phyloP scores from a whole-genome alignment of 805 yeast genomes.

The Metschnikowia cubensis region DNA sequence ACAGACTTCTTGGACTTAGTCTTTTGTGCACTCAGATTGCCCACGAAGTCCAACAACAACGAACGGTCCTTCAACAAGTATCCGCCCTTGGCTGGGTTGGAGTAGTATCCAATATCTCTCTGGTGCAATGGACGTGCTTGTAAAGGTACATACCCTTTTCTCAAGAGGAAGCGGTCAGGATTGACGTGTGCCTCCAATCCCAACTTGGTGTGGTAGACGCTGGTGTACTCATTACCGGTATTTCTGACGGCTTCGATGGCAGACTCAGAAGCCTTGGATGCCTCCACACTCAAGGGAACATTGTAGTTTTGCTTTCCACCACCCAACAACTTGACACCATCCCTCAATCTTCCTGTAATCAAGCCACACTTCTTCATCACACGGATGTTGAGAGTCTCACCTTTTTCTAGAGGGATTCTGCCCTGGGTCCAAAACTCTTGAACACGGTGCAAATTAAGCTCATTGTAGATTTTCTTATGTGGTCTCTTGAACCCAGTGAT shows the following conservation, averaged over 20 bases:
- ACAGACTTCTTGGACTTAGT: conserved; percentile 28
- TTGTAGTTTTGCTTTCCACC: conserved; percentile 47
- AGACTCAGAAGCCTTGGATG: conserved; percentile 69
- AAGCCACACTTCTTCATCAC: conserved; percentile 73
- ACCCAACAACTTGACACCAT: conserved; percentile 81
- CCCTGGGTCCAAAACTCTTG: conserved; percentile 68
- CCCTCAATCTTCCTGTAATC: conserved; percentile 63
- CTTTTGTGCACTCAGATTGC: conserved; percentile 13
- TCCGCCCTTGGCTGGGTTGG: conserved; percentile 69
- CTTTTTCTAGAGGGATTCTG: conserved; percentile 53
- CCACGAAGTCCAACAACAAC: conserved; percentile 37
- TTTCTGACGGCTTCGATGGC: conserved; percentile 73
- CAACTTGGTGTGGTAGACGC: conserved; percentile 60
- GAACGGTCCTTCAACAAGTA: conserved; percentile 49
- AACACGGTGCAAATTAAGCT: conserved; percentile 64
- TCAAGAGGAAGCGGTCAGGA: conserved; percentile 65
- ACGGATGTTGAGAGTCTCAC: conserved; percentile 68
- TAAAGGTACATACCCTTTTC: conserved; percentile 76
- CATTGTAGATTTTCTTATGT: conserved; percentile 48
- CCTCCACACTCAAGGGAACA: conserved; percentile 73
- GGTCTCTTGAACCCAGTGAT: conserved; percentile 81
- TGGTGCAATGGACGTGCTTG: conserved; percentile 82
- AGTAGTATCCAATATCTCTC: conserved; percentile 76
- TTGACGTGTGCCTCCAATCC: conserved; percentile 71
- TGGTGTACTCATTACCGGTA: conserved; percentile 69